Evolutionary conservation across 2,329 filamentous ascomycete species (phyloP).

Genomic region (Aureobasidium sp.): DNA sequence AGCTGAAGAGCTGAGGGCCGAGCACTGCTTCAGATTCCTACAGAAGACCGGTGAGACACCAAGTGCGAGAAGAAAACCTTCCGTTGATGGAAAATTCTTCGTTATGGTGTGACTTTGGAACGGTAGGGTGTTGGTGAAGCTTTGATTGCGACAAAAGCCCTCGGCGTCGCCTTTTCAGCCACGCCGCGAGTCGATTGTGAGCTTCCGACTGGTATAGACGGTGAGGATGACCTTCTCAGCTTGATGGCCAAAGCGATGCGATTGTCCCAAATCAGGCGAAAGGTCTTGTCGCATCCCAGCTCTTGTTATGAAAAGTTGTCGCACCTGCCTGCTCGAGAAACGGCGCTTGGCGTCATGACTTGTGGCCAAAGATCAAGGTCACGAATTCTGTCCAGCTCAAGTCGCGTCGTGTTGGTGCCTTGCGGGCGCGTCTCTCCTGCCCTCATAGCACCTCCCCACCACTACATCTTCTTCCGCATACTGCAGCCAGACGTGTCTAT

Average conservation of each 20-base stretch:
- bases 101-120: neutral
- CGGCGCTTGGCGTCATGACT: neutral
- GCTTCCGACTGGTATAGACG: conserved; percentile 2
- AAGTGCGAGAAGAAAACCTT: neutral
- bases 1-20: conserved; percentile 2
- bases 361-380: neutral
- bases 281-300: neutral
- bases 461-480: neutral
- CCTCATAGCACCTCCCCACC: neutral
- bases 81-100: neutral
- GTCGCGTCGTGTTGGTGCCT: neutral
- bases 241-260: neutral
- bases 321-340: neutral
- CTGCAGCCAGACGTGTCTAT: neutral
- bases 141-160: conserved; percentile 4
- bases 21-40: conserved; percentile 6
- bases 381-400: neutral
- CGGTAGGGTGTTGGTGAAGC: neutral
- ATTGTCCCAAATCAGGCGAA: neutral
- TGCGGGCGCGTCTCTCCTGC: neutral
- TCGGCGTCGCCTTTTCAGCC: conserved; percentile 5
- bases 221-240: neutral
- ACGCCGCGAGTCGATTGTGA: neutral
- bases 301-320: neutral
- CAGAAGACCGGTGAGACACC: conserved; percentile 6